Conservation (phyloP, 495 filamentous ascomycete genomes). For the Penicillium chermesinum region DNA sequence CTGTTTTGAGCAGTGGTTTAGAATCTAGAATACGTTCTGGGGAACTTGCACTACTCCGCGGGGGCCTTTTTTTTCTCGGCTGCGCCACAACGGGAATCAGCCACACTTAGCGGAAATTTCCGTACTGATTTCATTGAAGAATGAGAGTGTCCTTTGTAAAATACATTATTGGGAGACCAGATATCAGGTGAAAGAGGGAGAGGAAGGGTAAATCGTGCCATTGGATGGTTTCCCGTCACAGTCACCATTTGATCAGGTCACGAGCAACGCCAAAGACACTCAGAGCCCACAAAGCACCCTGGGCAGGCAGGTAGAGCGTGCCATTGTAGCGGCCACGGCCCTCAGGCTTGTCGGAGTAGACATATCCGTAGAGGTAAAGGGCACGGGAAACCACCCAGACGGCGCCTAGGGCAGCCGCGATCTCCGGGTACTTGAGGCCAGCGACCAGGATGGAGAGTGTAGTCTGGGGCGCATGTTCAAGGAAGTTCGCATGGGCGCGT, state of each 20-base stretch:
- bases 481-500: constrained; percentile 66
- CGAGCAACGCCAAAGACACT: constrained; percentile 38
- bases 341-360: constrained; percentile 36
- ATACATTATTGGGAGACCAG: not conserved
- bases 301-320: constrained; percentile 32
- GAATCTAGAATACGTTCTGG: not conserved
- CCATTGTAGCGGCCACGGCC: constrained; percentile 46
- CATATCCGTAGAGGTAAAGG: constrained; percentile 59
- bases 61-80: constrained; percentile 15
- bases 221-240: not conserved
- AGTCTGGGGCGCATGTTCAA: constrained; percentile 57
- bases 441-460: constrained; percentile 55
- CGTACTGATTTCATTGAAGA: constrained; percentile 2
- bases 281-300: constrained; percentile 43
- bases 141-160: not conserved
- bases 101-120: too few species aligned
- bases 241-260: constrained; percentile 26
- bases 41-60: not conserved
- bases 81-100: constrained; percentile 16
- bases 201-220: not conserved
- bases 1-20: not conserved
- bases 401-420: constrained; percentile 46
- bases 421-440: constrained; percentile 52
- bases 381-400: constrained; percentile 53
- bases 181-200: not conserved